Evolutionary conservation across 441 rosid species (phyloP).

Genomic region (Rhodomyrtus psidioides): DNA sequence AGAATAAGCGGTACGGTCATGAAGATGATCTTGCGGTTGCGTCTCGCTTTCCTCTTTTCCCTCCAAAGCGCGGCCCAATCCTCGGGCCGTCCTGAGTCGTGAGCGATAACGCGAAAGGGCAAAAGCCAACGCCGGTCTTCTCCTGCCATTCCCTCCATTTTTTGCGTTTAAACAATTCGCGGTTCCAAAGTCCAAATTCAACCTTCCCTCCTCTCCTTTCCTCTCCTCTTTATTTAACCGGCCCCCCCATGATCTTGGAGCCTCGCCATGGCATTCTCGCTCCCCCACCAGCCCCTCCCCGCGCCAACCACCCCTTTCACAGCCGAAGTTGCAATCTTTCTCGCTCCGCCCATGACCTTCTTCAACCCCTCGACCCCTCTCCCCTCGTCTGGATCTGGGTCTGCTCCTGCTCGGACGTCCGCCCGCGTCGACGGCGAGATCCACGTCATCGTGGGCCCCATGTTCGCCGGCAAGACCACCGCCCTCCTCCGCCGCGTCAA

Average conservation of each 20-base stretch:
- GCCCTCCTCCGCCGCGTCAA: constrained; percentile 80
- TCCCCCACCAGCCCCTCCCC: too few species aligned
- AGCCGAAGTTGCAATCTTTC: background rate
- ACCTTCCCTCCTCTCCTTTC: background rate
- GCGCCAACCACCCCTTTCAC: background rate
- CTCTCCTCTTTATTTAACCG: background rate
- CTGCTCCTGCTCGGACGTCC: background rate
- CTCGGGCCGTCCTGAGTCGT: too few species aligned
- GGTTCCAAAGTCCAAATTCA: background rate
- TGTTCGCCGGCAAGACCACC: constrained; percentile 94
- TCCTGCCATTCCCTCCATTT: background rate
- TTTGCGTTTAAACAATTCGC: background rate
- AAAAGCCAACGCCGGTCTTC: background rate
- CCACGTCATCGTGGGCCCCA: constrained; percentile 80
- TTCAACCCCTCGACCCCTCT: constrained; percentile 22
- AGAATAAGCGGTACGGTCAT: too few species aligned
- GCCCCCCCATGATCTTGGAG: background rate
- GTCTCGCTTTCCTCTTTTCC: too few species aligned
- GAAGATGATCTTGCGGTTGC: too few species aligned
- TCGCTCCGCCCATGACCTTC: constrained; percentile 29
- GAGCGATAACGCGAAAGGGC: too few species aligned
- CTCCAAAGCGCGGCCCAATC: background rate
- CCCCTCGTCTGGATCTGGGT: background rate
- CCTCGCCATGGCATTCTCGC: background rate
- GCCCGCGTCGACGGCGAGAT: constrained; percentile 35